These are phyloP conservation scores for Melanopsichium pennsylvanicum DNA, from an alignment of 1,284 basidiomycete species.

Conservation along the genomic window DNA sequence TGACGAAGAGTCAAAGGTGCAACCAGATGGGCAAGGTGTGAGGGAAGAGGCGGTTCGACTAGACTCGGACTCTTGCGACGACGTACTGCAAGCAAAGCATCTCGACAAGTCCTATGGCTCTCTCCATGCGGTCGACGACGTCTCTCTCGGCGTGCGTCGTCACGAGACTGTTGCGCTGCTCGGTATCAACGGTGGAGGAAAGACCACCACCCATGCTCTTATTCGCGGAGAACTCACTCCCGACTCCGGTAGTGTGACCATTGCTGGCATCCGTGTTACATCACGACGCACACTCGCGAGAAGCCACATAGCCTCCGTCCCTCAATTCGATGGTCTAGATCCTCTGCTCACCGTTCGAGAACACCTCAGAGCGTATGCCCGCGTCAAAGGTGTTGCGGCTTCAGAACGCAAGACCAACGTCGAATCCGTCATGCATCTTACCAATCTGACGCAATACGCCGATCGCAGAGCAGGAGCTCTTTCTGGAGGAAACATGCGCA, in stretches of 20 bases:
- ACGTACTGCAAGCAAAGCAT: constrained; percentile 74
- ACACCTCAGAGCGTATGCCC: constrained; percentile 71
- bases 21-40: constrained; percentile 68
- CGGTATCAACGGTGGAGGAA: constrained; percentile 80
- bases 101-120: constrained; percentile 74
- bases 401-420: constrained; percentile 71
- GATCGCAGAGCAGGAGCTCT: constrained; percentile 77
- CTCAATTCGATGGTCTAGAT: constrained; percentile 83
- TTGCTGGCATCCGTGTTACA: constrained; percentile 23
- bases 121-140: constrained; percentile 76
- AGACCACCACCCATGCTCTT: constrained; percentile 71
- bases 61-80: constrained; percentile 67
- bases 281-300: constrained; percentile 28
- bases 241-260: constrained; percentile 27
- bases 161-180: constrained; percentile 77
- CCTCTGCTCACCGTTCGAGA: constrained; percentile 78
- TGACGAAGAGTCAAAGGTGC: constrained; percentile 19
- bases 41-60: constrained; percentile 71
- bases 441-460: constrained; percentile 73
- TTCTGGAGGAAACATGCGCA: constrained; percentile 76
- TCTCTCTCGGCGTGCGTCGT: constrained; percentile 74
- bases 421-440: constrained; percentile 72
- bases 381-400: constrained; percentile 72
- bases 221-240: constrained; percentile 35
- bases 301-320: constrained; percentile 61